Conservation (phyloP, 345 rosid species). For the Theobroma cacao region DNA sequence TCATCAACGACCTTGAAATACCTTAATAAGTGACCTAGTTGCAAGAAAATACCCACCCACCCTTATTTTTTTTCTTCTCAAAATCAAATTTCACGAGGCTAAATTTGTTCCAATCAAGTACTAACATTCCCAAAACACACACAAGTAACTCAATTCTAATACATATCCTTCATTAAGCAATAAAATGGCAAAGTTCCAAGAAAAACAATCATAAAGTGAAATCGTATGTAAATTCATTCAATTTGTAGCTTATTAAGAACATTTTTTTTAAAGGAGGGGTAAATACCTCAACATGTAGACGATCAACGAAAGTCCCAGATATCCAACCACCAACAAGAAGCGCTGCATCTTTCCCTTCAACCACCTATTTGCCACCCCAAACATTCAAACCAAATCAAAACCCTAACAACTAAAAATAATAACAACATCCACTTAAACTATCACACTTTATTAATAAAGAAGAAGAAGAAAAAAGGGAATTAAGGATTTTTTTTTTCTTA, state of each 20-base stretch:
- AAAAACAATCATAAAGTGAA: neutral
- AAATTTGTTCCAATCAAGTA: neutral
- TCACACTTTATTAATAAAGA: neutral
- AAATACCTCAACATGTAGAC: conserved; percentile 82
- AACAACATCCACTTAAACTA: neutral
- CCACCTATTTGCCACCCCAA: conserved; percentile 55
- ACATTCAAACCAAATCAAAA: neutral
- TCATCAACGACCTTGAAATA: neutral
- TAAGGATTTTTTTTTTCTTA: conserved; percentile 13
- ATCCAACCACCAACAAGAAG: conserved; percentile 87
- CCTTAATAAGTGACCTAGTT: neutral
- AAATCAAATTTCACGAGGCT: neutral
- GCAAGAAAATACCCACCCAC: neutral
- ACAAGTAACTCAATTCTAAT: neutral
- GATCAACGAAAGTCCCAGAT: conserved; percentile 82
- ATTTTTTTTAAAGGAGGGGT: no score
- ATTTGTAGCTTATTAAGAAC: no score
- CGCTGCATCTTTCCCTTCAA: conserved; percentile 89
- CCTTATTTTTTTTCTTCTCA: neutral
- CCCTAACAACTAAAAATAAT: neutral
- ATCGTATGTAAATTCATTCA: no score
- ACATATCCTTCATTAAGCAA: neutral
- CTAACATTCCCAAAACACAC: neutral
- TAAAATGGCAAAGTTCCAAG: neutral
- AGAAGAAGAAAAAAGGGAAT: neutral